phyloP scores from a whole-genome alignment of 202 grass and related monocot genomes.

The Carex arenaria region DNA sequence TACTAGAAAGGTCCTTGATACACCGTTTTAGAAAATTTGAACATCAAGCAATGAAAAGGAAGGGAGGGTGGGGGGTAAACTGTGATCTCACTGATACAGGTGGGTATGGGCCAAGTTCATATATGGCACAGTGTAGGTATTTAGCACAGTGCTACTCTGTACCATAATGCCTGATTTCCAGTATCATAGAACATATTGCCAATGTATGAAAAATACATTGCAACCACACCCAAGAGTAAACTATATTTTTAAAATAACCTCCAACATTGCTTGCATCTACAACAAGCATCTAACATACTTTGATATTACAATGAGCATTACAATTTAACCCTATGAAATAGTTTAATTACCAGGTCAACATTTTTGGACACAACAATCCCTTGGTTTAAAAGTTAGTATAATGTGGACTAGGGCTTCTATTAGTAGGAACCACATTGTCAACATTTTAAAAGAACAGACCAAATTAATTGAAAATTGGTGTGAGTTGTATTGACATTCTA shows the following conservation, averaged over 20 bases:
- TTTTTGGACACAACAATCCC: not conserved
- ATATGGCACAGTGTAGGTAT: not conserved
- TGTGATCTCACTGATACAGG: conserved; percentile 2
- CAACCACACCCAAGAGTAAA: not conserved
- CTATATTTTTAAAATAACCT: not conserved
- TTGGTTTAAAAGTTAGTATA: not conserved
- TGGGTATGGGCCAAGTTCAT: not conserved
- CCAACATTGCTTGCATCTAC: not conserved
- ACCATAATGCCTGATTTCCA: not conserved
- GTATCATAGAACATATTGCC: not conserved
- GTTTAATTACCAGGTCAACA: not conserved
- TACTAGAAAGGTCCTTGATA: not conserved
- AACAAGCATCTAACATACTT: not conserved
- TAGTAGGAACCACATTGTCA: not conserved
- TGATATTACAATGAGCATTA: not conserved
- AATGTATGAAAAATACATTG: not conserved
- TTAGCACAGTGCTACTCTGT: not conserved
- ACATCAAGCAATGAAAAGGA: not conserved
- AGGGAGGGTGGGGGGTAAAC: not conserved
- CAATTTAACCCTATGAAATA: not conserved
- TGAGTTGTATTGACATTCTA: not conserved
- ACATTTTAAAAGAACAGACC: not conserved
- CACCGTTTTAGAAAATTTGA: not conserved
- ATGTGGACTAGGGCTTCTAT: not conserved
- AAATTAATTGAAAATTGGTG: not conserved